Conservation (phyloP, 2,329 filamentous ascomycete genomes). For the Cladosporium phlei region DNA sequence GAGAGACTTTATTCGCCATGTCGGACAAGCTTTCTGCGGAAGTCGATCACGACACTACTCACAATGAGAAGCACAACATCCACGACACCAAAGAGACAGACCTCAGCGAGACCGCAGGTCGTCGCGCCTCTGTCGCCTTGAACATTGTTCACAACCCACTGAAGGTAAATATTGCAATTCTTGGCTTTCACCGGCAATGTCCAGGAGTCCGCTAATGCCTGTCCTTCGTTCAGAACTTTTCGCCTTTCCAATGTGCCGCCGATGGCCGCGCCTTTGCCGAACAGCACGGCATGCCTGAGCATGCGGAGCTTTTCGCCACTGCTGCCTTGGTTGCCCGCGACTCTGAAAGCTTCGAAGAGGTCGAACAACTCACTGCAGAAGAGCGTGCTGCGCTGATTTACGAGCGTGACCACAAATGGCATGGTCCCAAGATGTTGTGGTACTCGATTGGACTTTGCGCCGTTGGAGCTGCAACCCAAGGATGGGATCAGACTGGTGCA, state of each 20-base stretch:
- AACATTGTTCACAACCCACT: conserved; percentile 47
- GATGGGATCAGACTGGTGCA: conserved; percentile 30
- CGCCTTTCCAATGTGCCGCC: conserved; percentile 28
- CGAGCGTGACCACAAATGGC: conserved; percentile 65
- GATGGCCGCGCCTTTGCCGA: conserved; percentile 34
- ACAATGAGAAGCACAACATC: not conserved
- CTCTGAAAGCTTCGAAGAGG: conserved; percentile 57
- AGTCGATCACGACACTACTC: conserved; percentile 1
- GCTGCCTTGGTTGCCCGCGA: conserved; percentile 67
- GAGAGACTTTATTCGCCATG: conserved; percentile 6
- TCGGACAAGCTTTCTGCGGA: conserved; percentile 13
- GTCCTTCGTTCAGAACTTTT: conserved; percentile 26
- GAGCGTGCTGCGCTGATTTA: conserved; percentile 58
- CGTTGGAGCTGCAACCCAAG: conserved; percentile 29
- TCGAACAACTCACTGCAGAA: conserved; percentile 56
- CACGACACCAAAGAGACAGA: not conserved
- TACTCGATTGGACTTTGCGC: conserved; percentile 52
- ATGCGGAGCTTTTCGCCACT: conserved; percentile 34
- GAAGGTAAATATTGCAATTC: conserved; percentile 31
- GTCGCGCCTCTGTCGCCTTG: conserved; percentile 39
- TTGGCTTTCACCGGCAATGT: not conserved
- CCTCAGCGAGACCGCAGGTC: conserved; percentile 16
- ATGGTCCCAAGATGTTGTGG: conserved; percentile 57
- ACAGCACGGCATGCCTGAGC: conserved; percentile 32
- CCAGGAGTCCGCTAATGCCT: conserved; percentile 4